A percentile compares a stretch with the other conserved stretches of the same genome.
Conservation (phyloP, 768 basidiomycete species). For the Cubamyces sp. region DNA sequence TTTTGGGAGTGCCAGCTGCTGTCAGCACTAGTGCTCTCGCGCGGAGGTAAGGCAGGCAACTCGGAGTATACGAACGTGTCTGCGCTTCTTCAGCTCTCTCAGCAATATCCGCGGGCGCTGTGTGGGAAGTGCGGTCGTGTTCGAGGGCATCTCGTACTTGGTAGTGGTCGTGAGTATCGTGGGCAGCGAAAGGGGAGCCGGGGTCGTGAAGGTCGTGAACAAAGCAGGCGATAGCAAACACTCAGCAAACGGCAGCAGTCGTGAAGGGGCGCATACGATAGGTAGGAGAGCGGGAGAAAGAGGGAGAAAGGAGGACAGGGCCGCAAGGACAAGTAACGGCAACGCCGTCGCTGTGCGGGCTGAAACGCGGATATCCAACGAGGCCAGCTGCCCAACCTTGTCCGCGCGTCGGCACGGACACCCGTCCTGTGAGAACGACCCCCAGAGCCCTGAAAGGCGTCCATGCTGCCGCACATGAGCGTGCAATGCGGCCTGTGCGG, state of each 20-base stretch:
- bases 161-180: constrained; percentile 15
- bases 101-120: constrained; percentile 21
- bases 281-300: not conserved
- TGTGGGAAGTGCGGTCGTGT: too few relatives aligned
- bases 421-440: constrained; percentile 8
- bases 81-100: constrained; percentile 25
- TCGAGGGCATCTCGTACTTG: not conserved
- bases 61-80: constrained; percentile 21
- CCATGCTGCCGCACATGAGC: constrained; percentile 9
- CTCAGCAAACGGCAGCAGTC: constrained; percentile 2
- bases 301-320: not conserved
- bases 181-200: not conserved
- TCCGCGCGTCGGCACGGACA: constrained; percentile 4
- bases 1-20: not conserved
- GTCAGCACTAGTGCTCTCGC: not conserved
- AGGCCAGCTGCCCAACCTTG: constrained; percentile 3
- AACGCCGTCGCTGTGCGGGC: constrained; percentile 11
- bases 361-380: constrained; percentile 21
- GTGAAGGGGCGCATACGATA: constrained; percentile 1
- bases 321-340: not conserved
- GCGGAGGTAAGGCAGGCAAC: not conserved
- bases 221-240: constrained; percentile 3
- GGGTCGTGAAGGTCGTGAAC: constrained; percentile 21
- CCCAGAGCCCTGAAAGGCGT: constrained; percentile 7
- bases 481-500: constrained; percentile 10